Base-by-base conservation (phyloP, 257 asterid species). In the Jaltomata sinuosa region DNA sequence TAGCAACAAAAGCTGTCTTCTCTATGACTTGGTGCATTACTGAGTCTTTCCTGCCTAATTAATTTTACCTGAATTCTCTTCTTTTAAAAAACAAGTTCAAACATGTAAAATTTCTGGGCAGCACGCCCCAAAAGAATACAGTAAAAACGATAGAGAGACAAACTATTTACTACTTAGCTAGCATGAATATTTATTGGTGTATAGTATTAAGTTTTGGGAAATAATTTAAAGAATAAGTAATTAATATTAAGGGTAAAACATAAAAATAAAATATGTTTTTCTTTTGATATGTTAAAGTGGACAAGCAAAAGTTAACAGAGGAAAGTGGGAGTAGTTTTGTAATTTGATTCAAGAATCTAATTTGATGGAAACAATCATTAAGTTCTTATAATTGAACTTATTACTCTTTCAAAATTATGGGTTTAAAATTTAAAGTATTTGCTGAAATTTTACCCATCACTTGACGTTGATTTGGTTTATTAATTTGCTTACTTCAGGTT, bases 401-500 rank as follows among this genome's bases (percentile, higher is more conserved):
- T 14, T 15, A 42, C 8, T 6, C 47, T 6, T 40, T 6, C 47
- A 36, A 36, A 36, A 36, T 36, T 36, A 36, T 36, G 40, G 40
- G 40, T 36, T 40, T 40, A 40, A 40, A 40, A 40, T 40, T 7
- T 9, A 3, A 11, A 45, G 21, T 57, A n/a, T 57, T 57, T n/a
- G 27, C n/a, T 57, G 27, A n/a, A 8, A 57, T 57, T 54, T 54
- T 57, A 57, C 31, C 69, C 36, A 27, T 12, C 1, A 61, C 38
- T 61, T 4, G 18, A 18, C 3, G 59, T 22, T 29, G 47, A 32
- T 67, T 34, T 68, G 78, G 50, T 36, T 27, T 31, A 27, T 27
- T 76, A 18, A 16, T 49, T 11, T 47, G 18, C 9, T 79, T 72
- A 61, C 72, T 83, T 80, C 93, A 95, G 98, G 90, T 86, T 96